Conservation (phyloP, 805 yeast genomes). For the Millerozyma miso region DNA sequence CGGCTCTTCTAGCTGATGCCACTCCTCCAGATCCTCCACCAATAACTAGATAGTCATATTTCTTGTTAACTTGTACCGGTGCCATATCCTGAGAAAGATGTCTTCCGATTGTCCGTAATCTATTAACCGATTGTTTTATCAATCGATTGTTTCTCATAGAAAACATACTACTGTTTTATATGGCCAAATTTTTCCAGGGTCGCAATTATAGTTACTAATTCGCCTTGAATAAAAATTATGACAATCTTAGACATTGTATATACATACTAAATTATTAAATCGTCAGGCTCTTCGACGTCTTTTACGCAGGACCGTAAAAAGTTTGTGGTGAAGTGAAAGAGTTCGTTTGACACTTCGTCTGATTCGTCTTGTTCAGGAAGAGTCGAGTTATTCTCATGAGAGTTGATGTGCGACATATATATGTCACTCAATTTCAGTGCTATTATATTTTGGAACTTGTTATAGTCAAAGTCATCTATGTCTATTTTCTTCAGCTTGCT, state of each 20-base stretch:
- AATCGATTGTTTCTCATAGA: constrained; percentile 5
- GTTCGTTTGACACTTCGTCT: constrained; percentile 20
- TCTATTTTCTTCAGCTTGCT: constrained; percentile 4
- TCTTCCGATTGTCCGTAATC: constrained; percentile 24
- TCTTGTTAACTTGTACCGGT: constrained; percentile 42
- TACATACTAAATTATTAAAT: not conserved
- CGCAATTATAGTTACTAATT: not conserved
- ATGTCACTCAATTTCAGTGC: constrained; percentile 16
- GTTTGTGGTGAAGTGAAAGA: constrained; percentile 20
- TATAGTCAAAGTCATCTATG: constrained; percentile 21
- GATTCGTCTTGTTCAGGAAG: constrained; percentile 9
- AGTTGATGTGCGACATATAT: constrained; percentile 10
- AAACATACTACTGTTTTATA: constrained; percentile 6
- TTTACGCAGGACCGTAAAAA: constrained; percentile 28
- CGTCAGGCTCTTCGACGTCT: constrained; percentile 8
- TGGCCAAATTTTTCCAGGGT: not conserved
- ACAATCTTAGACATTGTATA: not conserved
- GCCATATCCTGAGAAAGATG: constrained; percentile 47
- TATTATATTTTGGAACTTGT: constrained; percentile 20
- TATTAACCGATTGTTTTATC: constrained; percentile 12
- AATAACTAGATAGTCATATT: constrained; percentile 88
- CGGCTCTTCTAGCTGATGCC: constrained; percentile 97
- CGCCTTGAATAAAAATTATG: not conserved
- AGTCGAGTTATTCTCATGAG: not conserved
- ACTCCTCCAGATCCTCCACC: constrained; percentile 99